Conservation (phyloP, 2,329 filamentous ascomycete genomes). For the Aureobasidium zeae region DNA sequence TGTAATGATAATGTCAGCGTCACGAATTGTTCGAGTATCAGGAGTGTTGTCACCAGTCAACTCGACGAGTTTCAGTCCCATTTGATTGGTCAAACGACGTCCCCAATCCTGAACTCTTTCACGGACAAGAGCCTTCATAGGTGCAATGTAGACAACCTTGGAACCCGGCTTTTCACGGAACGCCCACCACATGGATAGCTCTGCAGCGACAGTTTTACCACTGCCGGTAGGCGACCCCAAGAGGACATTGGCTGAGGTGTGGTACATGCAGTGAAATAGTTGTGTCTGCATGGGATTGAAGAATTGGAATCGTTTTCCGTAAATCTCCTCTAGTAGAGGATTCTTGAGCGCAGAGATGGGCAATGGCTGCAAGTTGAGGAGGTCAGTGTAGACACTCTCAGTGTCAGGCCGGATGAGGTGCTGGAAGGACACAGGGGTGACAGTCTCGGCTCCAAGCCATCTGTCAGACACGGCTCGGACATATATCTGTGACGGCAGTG, state of each 20-base stretch:
- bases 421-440: slow-evolving; percentile 91
- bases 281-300: slow-evolving; percentile 99
- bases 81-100: slow-evolving; percentile 64
- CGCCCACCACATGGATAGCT: slow-evolving; percentile 99
- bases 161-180: slow-evolving; percentile 89
- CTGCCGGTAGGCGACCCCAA: slow-evolving; percentile 93
- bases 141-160: slow-evolving; percentile 97
- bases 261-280: slow-evolving; percentile 92
- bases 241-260: slow-evolving; percentile 83
- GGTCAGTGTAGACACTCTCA: slow-evolving; percentile 91
- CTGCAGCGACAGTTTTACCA: slow-evolving; percentile 93
- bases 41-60: slow-evolving; percentile 97
- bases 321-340: slow-evolving; percentile 75
- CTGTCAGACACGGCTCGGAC: slow-evolving; percentile 88
- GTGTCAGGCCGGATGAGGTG: slow-evolving; percentile 96
- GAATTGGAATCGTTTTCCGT: slow-evolving; percentile 79
- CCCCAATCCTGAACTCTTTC: slow-evolving; percentile 96
- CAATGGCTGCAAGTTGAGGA: slow-evolving; percentile 83
- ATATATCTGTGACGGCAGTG: slow-evolving; percentile 90
- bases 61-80: slow-evolving; percentile 87
- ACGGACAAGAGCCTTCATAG: slow-evolving; percentile 96
- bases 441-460: slow-evolving; percentile 94
- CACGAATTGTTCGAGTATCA: slow-evolving; percentile 86
- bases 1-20: slow-evolving; percentile 96
- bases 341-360: slow-evolving; percentile 84